A percentile compares a stretch with the other conserved stretches of the same genome.
Evolutionary conservation across 345 rosid species (phyloP).

Genomic region (Hibiscus tridactylites): DNA sequence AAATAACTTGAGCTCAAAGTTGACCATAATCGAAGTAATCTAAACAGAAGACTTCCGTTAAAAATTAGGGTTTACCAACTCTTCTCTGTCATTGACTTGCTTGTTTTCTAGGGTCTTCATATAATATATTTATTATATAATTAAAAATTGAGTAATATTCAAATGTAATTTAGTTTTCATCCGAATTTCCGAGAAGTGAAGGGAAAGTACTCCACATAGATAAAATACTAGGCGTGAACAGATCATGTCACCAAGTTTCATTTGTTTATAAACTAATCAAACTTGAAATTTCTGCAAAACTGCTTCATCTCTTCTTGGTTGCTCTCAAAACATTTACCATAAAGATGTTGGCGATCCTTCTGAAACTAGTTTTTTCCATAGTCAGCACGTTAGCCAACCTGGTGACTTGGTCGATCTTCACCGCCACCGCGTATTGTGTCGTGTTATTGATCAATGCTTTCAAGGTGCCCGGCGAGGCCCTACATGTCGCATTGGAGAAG

Average conservation of each 20-base stretch:
- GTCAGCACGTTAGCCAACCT: constrained; percentile 16
- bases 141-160: not conserved
- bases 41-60: too few species aligned
- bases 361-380: constrained; percentile 22
- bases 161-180: not conserved
- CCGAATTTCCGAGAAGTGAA: not conserved
- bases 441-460: constrained; percentile 27
- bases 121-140: not conserved
- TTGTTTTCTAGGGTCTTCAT: not conserved
- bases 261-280: not conserved
- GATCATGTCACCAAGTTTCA: not conserved
- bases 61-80: not conserved
- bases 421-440: constrained; percentile 11
- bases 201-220: not conserved
- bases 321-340: not conserved
- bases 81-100: not conserved
- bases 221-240: not conserved
- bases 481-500: constrained; percentile 23
- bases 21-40: too few species aligned
- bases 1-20: too few species aligned
- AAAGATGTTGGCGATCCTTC: constrained; percentile 17
- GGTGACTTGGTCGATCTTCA: constrained; percentile 21
- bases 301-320: not conserved
- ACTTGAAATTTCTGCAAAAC: not conserved
- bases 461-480: constrained; percentile 23